Base-by-base conservation (phyloP, 148 eudicot species). In the Rhododendron simsii region DNA sequence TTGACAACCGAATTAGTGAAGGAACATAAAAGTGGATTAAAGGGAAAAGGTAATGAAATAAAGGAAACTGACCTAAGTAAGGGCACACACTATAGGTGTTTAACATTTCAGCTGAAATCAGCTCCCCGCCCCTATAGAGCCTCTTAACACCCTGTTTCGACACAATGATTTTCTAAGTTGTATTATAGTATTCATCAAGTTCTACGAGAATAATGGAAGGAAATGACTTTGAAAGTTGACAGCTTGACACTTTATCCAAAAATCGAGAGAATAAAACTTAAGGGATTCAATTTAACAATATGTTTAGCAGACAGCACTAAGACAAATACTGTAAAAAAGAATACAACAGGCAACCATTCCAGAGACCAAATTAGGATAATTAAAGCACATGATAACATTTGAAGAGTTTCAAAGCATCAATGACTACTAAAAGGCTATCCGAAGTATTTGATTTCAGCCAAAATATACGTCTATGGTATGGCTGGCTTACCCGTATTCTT, bases 61-160 rank as follows among this genome's bases (percentile, higher is more conserved):
- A 85, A 81, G 80, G 59, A 84, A 86, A 94, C 97, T 96, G 97
- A 96, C 98, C 98, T 94, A 95, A 85, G 88, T 86, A 77, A 91
- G 94, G 94, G 92, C 94, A 93, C 92, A 90, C 76, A 90, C 87
- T 92, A 93, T 85, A 90, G 89, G 92, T 93, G 74, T 87, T 91
- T 91, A 91, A 92, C 98, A 93, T 90, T 89, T 92, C 92, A 89
- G 95, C 95, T 80, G 96, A 92, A 87, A 92, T 89, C 95, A 91
- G 95, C 91, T 93, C 94, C 95, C 92, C 93, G 92, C 92, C 96
- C 92, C 90, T 90, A 92, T 84, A 91, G 94, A 92, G 95, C 98
- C 94, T 91, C 98, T 90, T 86, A 92, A 89, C 91, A 85, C 92
- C 98, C 97, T 96, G 98, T 93, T 96, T 92, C 88, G 92, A 96